These are phyloP conservation scores for Tetradesmus lagerheimii DNA, from an alignment of 139 green algal species.

Conservation along the genomic window DNA sequence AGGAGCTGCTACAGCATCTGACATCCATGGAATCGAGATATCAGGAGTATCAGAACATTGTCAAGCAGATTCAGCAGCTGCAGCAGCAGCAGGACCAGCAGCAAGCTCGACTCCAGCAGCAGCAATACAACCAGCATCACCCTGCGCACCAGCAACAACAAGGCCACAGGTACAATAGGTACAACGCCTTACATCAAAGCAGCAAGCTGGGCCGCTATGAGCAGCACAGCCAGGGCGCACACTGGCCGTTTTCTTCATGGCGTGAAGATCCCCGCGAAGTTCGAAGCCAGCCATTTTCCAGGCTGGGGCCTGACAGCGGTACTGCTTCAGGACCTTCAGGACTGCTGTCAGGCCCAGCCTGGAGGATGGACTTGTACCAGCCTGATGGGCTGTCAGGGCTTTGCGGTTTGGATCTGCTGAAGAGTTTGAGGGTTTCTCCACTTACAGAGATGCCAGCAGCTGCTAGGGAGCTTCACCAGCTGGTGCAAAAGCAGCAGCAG, in stretches of 20 bases:
- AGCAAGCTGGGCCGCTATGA: not conserved
- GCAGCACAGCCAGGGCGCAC: not conserved
- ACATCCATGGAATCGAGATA: not conserved
- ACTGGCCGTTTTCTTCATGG: not conserved
- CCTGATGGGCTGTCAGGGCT: not conserved
- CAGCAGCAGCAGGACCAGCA: not conserved
- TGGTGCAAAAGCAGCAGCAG: constrained; percentile 2
- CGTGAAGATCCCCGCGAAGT: not conserved
- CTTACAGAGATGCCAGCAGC: not conserved
- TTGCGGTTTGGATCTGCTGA: not conserved
- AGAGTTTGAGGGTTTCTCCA: not conserved
- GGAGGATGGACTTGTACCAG: not conserved
- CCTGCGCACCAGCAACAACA: not conserved
- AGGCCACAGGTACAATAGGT: too few species aligned
- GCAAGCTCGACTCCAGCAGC: not conserved
- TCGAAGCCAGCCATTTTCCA: not conserved
- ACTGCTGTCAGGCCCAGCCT: not conserved
- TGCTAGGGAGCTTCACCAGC: not conserved
- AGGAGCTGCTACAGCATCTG: not conserved
- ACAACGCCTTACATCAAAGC: not conserved
- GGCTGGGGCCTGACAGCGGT: not conserved
- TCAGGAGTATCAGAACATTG: not conserved
- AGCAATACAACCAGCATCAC: not conserved
- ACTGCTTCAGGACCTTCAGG: not conserved
- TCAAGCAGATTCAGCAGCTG: not conserved